A percentile compares a stretch with the other conserved stretches of the same genome.
Conservation (phyloP, 805 yeast genomes). For the Saturnispora zaruensis region DNA sequence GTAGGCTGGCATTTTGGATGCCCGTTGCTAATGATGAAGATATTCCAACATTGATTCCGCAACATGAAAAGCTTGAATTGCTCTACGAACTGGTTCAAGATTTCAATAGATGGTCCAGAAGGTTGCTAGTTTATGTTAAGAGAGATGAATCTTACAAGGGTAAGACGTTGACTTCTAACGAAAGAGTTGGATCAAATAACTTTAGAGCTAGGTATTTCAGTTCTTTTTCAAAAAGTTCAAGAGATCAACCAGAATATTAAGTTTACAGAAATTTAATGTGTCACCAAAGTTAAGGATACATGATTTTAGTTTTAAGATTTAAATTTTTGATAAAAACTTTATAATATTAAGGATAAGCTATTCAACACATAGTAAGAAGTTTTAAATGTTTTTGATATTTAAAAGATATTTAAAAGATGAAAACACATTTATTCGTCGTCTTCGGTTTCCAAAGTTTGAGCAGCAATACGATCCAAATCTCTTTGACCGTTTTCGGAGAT, state of each 20-base stretch:
- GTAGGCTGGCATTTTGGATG: slow-evolving; percentile 94
- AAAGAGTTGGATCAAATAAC: slow-evolving; percentile 41
- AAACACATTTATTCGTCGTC: slow-evolving; percentile 41
- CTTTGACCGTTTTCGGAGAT: slow-evolving; percentile 99
- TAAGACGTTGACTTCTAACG: slow-evolving; percentile 33
- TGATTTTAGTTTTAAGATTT: too few species aligned
- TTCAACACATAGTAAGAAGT: neutral
- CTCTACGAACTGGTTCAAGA: slow-evolving; percentile 73
- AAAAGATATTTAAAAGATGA: neutral
- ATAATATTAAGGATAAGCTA: slow-evolving; percentile 3
- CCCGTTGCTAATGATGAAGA: slow-evolving; percentile 87
- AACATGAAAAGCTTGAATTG: slow-evolving; percentile 64
- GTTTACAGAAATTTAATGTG: neutral
- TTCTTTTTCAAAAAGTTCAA: slow-evolving; percentile 35
- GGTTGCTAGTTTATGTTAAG: slow-evolving; percentile 73
- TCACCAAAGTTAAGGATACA: too few species aligned
- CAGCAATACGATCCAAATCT: slow-evolving; percentile 99
- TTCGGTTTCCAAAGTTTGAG: slow-evolving; percentile 86
- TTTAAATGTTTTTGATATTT: neutral
- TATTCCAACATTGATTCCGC: slow-evolving; percentile 56
- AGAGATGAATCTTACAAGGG: slow-evolving; percentile 45
- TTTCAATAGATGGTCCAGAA: slow-evolving; percentile 88
- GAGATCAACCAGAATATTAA: slow-evolving; percentile 6
- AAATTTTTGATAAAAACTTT: slow-evolving; percentile 1
- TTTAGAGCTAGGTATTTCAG: slow-evolving; percentile 73